phyloP scores from a whole-genome alignment of 495 filamentous ascomycete species.

The Astrothelium macrocarpum region DNA sequence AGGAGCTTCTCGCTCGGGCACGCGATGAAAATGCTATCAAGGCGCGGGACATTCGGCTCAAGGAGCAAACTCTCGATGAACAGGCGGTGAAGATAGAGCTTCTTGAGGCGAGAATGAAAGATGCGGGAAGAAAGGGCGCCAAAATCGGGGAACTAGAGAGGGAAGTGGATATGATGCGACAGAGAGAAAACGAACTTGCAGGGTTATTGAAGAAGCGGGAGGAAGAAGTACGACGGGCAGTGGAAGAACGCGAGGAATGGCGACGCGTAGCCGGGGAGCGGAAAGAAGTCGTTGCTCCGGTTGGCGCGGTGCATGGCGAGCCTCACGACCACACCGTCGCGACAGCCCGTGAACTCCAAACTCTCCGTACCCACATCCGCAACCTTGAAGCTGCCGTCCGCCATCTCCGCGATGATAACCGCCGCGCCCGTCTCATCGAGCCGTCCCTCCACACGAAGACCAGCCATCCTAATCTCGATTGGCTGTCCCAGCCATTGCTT shows the following conservation, averaged over 20 bases:
- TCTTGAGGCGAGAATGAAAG: conserved; percentile 69
- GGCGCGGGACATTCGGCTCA: conserved; percentile 47
- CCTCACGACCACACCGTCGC: conserved; percentile 42
- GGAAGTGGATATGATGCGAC: conserved; percentile 46
- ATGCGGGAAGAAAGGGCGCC: conserved; percentile 60
- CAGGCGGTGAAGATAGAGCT: conserved; percentile 84
- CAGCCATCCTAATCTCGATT: conserved; percentile 43
- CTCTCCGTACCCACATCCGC: conserved; percentile 58
- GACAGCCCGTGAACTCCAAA: conserved; percentile 65
- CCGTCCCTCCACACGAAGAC: conserved; percentile 34
- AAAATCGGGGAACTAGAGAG: conserved; percentile 55
- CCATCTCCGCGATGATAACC: conserved; percentile 68
- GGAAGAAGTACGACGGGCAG: conserved; percentile 31
- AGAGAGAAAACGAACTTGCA: conserved; percentile 41
- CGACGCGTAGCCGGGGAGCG: conserved; percentile 59
- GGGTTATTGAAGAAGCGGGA: conserved; percentile 36
- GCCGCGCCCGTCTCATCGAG: conserved; percentile 53
- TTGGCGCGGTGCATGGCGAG: conserved; percentile 38
- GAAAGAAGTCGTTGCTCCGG: conserved; percentile 43
- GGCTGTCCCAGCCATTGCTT: conserved; percentile 56
- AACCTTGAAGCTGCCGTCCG: conserved; percentile 66
- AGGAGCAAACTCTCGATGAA: conserved; percentile 46
- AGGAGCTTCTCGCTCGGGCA: conserved; percentile 40
- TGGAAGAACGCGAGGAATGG: conserved; percentile 55
- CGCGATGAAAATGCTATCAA: conserved; percentile 43